phyloP scores from a whole-genome alignment of 2,329 filamentous ascomycete genomes.

The Thyridium curvatum region DNA sequence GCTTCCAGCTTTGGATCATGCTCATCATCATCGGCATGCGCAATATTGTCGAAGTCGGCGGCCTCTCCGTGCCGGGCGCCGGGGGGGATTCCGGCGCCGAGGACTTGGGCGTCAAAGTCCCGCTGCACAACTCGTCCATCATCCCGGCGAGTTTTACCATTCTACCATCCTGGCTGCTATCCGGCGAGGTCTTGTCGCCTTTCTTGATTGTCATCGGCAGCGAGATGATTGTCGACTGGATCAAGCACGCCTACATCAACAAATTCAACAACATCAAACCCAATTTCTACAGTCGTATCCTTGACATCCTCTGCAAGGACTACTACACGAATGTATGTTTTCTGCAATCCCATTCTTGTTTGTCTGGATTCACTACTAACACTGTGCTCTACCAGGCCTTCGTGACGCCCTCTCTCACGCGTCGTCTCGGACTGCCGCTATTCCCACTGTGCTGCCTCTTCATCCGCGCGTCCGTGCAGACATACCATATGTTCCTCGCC shows the following conservation, averaged over 20 bases:
- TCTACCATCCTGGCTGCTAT: conserved; percentile 69
- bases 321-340: conserved; percentile 82
- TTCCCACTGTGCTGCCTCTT: conserved; percentile 92
- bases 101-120: conserved; percentile 48
- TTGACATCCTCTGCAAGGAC: conserved; percentile 93
- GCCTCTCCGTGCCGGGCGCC: conserved; percentile 58
- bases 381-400: conserved; percentile 60
- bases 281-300: conserved; percentile 77
- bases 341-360: neutral
- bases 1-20: conserved; percentile 97
- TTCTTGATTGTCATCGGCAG: conserved; percentile 92
- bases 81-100: conserved; percentile 28
- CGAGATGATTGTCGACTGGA: conserved; percentile 93
- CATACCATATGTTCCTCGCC: conserved; percentile 96
- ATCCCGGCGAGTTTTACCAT: conserved; percentile 88
- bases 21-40: conserved; percentile 91
- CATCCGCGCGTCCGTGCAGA: conserved; percentile 89
- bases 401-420: conserved; percentile 80
- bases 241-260: conserved; percentile 96
- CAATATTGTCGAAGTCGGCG: conserved; percentile 93
- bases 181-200: conserved; percentile 82
- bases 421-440: conserved; percentile 82
- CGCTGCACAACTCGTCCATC: conserved; percentile 64
- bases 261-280: conserved; percentile 99
- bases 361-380: conserved; percentile 3